Percentiles rank a stretch among this genome's conserved stretches.
phyloP scores from a whole-genome alignment of 345 rosid genomes.

The Rhodamnia rubescens region DNA sequence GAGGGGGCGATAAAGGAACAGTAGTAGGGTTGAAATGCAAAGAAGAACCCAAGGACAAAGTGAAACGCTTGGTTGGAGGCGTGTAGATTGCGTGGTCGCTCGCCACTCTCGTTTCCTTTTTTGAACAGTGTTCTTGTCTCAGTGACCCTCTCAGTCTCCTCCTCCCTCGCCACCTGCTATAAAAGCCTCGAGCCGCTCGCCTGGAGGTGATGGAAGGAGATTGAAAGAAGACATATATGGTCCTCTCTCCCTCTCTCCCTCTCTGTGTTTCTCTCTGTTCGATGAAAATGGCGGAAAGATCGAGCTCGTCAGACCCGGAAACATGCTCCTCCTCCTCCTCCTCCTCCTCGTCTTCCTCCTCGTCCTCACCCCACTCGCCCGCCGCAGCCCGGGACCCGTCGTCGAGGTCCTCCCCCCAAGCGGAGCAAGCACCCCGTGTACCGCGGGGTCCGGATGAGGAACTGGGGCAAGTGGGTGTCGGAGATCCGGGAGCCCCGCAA shows the following conservation, averaged over 20 bases:
- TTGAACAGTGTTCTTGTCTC: not conserved
- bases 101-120: not conserved
- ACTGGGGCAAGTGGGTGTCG: slow-evolving; percentile 98
- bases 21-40: not conserved
- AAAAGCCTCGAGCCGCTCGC: not conserved
- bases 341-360: not conserved
- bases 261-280: not conserved
- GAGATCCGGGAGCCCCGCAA: slow-evolving; percentile 92
- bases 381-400: slow-evolving; percentile 20
- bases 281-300: not conserved
- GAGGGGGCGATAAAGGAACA: too few relatives aligned
- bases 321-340: not conserved
- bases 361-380: not conserved
- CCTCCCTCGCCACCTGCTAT: not conserved
- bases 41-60: not conserved
- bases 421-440: slow-evolving; percentile 62
- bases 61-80: not conserved
- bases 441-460: slow-evolving; percentile 83
- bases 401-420: not conserved
- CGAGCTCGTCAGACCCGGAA: not conserved
- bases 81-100: not conserved
- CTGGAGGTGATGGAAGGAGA: not conserved
- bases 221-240: not conserved
- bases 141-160: not conserved
- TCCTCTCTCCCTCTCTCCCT: not conserved